Evolutionary conservation across 2,329 filamentous ascomycete genomes (phyloP), one percentile per base, ranked within the genome.

Genomic region (Trichophaea hybrida): DNA sequence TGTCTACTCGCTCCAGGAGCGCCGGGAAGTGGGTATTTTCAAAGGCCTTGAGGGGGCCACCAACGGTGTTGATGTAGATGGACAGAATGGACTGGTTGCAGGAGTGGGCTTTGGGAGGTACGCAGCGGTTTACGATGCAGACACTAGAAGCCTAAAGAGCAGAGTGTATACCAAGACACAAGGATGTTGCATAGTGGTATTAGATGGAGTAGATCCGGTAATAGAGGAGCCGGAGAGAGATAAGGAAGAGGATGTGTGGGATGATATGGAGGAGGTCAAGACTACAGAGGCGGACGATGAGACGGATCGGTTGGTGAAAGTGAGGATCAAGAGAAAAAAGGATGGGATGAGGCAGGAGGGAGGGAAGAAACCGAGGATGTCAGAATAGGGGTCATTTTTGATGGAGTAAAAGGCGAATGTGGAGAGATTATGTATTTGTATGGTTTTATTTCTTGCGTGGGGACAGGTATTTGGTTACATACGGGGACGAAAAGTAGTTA

Each of bases 61-160:
- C 15, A 35, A 61, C 33, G 49, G 55, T 35, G 38, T 58, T 6
- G 38, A 61, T 8, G 31, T 52, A 1, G 57, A 59, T 34, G 50
- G 34, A 3, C 12, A 59, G 40, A 54, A 50, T n/a, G 54, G 55
- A 8, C 5, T 64, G 5, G 50, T 64, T 59, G 59, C 61, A 1
- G 63, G 63, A 0, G 61, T 64, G 17, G 63, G 63, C 5, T 64
- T 64, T 32, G 63, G 62, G 37, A 54, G 63, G 32, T 64, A 64
- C 50, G n/a, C 63, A 17, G 56, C 58, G 49, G 61, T 63, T 13
- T 64, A 61, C 55, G 59, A 63, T 32, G 61, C 61, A 3, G 35
- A 44, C n/a, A 53, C 55, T 15, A 35, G 61, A 5, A 35, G 43
- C 7, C 24, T 63, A 32, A 55, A 63, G 43, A 59, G 55, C 13